Evolutionary conservation across 2,329 filamentous ascomycete species (phyloP).

Genomic region (Zalaria obscura): DNA sequence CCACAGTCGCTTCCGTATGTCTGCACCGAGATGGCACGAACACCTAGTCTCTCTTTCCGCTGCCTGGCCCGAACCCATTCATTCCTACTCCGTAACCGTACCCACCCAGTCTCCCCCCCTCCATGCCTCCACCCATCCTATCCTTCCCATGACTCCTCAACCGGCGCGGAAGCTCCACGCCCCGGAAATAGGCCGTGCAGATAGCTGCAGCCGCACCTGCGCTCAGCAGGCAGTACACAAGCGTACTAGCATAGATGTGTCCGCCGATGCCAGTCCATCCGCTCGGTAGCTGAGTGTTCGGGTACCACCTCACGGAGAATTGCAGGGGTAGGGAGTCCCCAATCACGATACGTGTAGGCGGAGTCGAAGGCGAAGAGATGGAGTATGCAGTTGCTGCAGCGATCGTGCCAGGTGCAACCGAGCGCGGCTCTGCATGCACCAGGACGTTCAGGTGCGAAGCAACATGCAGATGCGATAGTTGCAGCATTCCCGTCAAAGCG

Average conservation of each 20-base stretch:
- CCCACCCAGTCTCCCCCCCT: slow-evolving; percentile 23
- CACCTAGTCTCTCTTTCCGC: slow-evolving; percentile 28
- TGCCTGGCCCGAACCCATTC: slow-evolving; percentile 26
- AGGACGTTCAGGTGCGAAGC: slow-evolving; percentile 82
- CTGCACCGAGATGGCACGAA: neutral
- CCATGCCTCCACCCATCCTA: slow-evolving; percentile 23
- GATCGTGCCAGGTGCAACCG: slow-evolving; percentile 52
- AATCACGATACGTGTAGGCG: slow-evolving; percentile 59
- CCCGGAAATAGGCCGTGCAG: slow-evolving; percentile 41
- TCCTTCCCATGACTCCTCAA: slow-evolving; percentile 44
- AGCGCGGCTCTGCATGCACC: slow-evolving; percentile 50
- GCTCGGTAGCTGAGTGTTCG: slow-evolving; percentile 52
- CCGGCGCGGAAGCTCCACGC: slow-evolving; percentile 34
- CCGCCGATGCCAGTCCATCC: slow-evolving; percentile 38
- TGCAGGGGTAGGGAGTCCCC: slow-evolving; percentile 69
- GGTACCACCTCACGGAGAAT: slow-evolving; percentile 80
- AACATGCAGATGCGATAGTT: slow-evolving; percentile 80
- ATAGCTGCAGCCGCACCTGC: slow-evolving; percentile 33
- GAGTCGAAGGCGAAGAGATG: slow-evolving; percentile 44
- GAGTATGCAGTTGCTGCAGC: slow-evolving; percentile 82
- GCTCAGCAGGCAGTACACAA: slow-evolving; percentile 34
- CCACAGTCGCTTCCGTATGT: no score
- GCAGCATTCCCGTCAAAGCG: slow-evolving; percentile 75
- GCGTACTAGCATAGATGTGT: slow-evolving; percentile 34
- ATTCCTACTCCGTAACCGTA: slow-evolving; percentile 25